Conservation (phyloP, 78 protist species). For the Pelomyxa schiedti region DNA sequence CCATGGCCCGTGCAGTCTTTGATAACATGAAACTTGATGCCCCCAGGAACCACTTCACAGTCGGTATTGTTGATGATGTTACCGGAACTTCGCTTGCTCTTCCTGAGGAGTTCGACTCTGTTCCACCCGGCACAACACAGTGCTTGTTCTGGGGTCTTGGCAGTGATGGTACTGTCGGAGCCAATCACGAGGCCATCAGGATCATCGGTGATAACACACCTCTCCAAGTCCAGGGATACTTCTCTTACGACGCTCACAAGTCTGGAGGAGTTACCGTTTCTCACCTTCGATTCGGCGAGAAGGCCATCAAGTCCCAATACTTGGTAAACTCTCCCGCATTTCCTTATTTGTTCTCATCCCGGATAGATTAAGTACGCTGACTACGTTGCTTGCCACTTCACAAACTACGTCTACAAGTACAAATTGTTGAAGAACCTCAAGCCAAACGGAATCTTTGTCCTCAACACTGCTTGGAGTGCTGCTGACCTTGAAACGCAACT, state of each 20-base stretch:
- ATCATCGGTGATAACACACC: constrained; percentile 45
- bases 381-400: constrained; percentile 61
- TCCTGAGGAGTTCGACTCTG: constrained; percentile 3
- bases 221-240: constrained; percentile 43
- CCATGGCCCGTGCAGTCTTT: constrained; percentile 36
- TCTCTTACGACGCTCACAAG: constrained; percentile 62
- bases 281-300: constrained; percentile 60
- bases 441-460: constrained; percentile 28
- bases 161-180: constrained; percentile 73
- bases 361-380: constrained; percentile 50
- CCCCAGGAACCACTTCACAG: constrained; percentile 44
- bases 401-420: constrained; percentile 27
- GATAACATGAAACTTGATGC: constrained; percentile 16
- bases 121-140: constrained; percentile 43
- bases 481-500: constrained; percentile 26
- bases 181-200: constrained; percentile 62
- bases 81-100: constrained; percentile 22
- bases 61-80: constrained; percentile 65
- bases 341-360: too few species aligned
- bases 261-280: constrained; percentile 56
- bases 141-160: constrained; percentile 61
- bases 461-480: constrained; percentile 23
- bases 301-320: constrained; percentile 36
- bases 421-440: constrained; percentile 11
- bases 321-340: too few species aligned